Conservation (phyloP, 441 rosid species). For the Erysimum cheiri region DNA sequence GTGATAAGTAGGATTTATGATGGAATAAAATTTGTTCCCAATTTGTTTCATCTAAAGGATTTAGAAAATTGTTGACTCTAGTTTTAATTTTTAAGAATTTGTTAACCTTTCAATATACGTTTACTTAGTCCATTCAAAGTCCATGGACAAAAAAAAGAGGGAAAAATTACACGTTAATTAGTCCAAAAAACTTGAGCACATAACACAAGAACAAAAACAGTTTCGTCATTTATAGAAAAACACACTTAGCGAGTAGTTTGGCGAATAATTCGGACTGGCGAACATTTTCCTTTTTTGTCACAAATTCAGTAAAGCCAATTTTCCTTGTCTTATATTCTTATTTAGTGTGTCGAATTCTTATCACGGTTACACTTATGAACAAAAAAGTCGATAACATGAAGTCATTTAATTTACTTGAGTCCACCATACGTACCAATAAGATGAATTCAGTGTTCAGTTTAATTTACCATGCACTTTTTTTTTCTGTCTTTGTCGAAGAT, state of each 20-base stretch:
- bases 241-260: slow-evolving; percentile 10
- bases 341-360: slow-evolving; percentile 31
- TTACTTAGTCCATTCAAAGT: not conserved
- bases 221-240: slow-evolving; percentile 11
- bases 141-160: not conserved
- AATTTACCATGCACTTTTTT: no score
- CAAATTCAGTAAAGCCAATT: slow-evolving; percentile 20
- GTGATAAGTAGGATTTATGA: not conserved
- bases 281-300: slow-evolving; percentile 26
- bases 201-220: slow-evolving; percentile 7
- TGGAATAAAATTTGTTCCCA: not conserved
- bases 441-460: not conserved
- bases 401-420: not conserved
- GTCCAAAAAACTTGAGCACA: slow-evolving; percentile 17
- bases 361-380: not conserved
- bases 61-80: not conserved
- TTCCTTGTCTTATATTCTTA: slow-evolving; percentile 10
- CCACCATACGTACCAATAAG: not conserved
- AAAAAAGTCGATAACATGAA: not conserved
- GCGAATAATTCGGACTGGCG: slow-evolving; percentile 9
- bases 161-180: not conserved
- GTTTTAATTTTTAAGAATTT: not conserved
- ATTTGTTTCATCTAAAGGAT: not conserved
- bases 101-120: not conserved
- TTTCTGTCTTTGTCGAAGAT: no score